Conservation (phyloP, 2,329 filamentous ascomycete species). For the Phialophora expanda region DNA sequence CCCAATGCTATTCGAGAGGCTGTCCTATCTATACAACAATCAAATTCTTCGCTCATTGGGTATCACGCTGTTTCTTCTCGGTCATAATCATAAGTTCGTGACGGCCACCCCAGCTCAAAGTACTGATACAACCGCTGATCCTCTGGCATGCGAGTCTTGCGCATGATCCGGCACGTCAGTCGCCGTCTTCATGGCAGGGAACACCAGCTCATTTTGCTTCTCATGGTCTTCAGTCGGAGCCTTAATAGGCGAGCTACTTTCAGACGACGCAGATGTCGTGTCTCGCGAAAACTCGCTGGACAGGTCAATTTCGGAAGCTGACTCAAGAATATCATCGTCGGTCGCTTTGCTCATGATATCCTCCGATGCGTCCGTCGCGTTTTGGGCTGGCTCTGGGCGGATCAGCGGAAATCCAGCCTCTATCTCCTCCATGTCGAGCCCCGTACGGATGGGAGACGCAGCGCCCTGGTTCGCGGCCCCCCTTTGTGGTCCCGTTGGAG, state of each 20-base stretch:
- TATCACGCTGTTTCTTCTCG: constrained; percentile 1
- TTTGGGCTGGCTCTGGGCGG: neutral
- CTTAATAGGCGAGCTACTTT: constrained; percentile 14
- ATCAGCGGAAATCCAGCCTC: neutral
- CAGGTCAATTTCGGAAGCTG: neutral
- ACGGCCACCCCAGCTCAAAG: neutral
- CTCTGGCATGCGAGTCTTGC: constrained; percentile 3
- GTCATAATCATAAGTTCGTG: constrained; percentile 7
- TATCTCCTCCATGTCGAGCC: neutral
- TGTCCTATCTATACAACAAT: constrained; percentile 4
- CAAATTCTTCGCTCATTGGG: constrained; percentile 5
- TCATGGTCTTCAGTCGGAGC: neutral
- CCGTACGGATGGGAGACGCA: neutral
- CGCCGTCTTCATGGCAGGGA: constrained; percentile 15
- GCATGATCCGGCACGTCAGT: neutral
- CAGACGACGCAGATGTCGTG: constrained; percentile 10
- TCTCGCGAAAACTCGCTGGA: constrained; percentile 9
- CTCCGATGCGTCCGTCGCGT: neutral
- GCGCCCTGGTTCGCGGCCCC: neutral
- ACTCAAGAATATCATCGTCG: constrained; percentile 6
- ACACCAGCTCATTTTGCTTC: neutral
- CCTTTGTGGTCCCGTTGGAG: neutral
- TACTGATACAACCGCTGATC: constrained; percentile 1
- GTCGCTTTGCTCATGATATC: neutral
- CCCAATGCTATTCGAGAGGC: neutral